Evolutionary conservation across 108 stramenopile genomes (phyloP).

Genomic region (Hondaea fermentalgiana): DNA sequence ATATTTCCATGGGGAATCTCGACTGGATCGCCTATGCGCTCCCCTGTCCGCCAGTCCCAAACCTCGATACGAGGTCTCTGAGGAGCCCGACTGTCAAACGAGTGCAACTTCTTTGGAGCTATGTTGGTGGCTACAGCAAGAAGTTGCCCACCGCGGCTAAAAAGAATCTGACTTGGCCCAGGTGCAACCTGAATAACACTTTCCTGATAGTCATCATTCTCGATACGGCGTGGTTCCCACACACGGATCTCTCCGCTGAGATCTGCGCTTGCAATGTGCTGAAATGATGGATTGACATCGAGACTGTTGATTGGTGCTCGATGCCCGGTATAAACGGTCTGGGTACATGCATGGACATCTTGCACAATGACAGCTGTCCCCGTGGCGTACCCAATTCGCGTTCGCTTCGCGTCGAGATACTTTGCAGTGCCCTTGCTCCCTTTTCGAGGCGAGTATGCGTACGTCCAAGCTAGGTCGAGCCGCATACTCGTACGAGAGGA

Average conservation of each 20-base stretch:
- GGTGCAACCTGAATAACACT: not conserved
- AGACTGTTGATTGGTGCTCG: not conserved
- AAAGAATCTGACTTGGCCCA: not conserved
- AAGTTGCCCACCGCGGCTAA: not conserved
- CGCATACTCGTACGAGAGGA: too few species aligned
- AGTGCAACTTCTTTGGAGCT: not conserved
- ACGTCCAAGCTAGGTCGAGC: not conserved
- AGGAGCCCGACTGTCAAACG: not conserved
- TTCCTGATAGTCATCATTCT: not conserved
- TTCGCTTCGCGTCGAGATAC: not conserved
- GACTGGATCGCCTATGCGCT: not conserved
- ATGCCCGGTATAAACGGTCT: not conserved
- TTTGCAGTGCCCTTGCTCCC: not conserved
- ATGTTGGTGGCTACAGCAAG: not conserved
- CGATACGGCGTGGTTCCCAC: not conserved
- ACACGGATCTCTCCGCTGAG: not conserved
- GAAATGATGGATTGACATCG: not conserved
- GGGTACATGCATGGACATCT: not conserved
- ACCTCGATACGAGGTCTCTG: not conserved
- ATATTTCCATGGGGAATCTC: not conserved
- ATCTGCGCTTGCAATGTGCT: not conserved
- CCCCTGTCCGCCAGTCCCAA: not conserved
- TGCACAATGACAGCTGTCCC: not conserved
- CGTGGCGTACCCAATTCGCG: not conserved
- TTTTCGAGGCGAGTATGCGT: not conserved